Evolutionary conservation across 768 basidiomycete genomes (phyloP).

Genomic region (Suillus subalutaceus): DNA sequence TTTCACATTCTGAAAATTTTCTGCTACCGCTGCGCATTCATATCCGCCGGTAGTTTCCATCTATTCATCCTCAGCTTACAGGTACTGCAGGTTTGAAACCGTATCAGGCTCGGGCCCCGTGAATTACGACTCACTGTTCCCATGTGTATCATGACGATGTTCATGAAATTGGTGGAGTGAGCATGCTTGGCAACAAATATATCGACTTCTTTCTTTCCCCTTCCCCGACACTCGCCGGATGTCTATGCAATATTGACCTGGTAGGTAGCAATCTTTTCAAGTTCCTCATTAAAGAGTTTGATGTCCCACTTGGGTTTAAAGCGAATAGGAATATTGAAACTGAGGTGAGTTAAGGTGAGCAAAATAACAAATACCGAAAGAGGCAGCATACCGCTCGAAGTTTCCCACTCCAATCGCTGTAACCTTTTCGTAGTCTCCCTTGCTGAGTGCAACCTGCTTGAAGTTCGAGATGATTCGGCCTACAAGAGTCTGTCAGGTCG

Average conservation of each 20-base stretch:
- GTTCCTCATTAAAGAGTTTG: slow-evolving; percentile 66
- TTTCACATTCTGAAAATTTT: not conserved
- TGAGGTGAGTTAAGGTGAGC: not conserved
- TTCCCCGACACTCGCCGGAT: not conserved
- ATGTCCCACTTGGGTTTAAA: slow-evolving; percentile 72
- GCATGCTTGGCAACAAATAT: not conserved
- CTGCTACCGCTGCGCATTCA: not conserved
- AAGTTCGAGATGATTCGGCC: slow-evolving; percentile 78
- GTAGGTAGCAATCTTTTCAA: slow-evolving; percentile 46
- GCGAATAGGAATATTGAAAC: slow-evolving; percentile 62
- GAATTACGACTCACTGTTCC: not conserved
- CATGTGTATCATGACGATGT: not conserved
- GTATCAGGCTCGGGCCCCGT: not conserved
- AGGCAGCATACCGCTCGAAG: slow-evolving; percentile 32
- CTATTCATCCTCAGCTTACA: not conserved
- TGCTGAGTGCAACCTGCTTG: slow-evolving; percentile 66
- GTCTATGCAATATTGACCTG: slow-evolving; percentile 35
- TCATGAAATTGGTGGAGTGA: not conserved
- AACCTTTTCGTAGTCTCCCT: slow-evolving; percentile 65
- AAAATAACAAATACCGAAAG: not conserved
- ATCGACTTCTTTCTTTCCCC: not conserved
- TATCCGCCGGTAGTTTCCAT: not conserved
- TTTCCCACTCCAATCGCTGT: slow-evolving; percentile 43
- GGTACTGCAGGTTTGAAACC: not conserved
- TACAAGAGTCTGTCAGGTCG: slow-evolving; percentile 14